A percentile compares a stretch with the other conserved stretches of the same genome.
phyloP scores from a whole-genome alignment of 2,329 filamentous ascomycete genomes.

The Daldinia sp. region DNA sequence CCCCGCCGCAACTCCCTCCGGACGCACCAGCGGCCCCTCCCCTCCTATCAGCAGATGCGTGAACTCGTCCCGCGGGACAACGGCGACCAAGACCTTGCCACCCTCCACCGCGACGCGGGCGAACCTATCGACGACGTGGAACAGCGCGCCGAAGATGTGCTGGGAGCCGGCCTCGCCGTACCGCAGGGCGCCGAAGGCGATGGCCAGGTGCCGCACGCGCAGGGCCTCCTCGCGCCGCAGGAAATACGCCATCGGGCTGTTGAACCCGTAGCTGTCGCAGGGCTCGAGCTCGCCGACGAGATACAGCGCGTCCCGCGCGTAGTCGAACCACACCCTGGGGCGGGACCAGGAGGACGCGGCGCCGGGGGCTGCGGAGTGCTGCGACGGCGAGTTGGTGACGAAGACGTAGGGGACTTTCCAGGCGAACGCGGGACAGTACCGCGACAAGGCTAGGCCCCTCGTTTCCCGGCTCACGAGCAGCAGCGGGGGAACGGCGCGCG shows the following conservation, averaged over 20 bases:
- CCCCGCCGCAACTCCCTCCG: constrained; percentile 5
- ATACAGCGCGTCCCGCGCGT: constrained; percentile 60
- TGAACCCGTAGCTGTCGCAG: constrained; percentile 60
- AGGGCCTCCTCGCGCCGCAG: constrained; percentile 57
- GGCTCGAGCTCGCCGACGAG: constrained; percentile 63
- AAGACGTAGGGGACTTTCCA: constrained; percentile 61
- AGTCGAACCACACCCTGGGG: constrained; percentile 62
- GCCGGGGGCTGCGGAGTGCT: constrained; percentile 5
- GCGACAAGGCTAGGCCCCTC: constrained; percentile 56
- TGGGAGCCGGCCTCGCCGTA: constrained; percentile 58
- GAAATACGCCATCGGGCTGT: constrained; percentile 63
- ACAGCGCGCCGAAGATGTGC: constrained; percentile 61
- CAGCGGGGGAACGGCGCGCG: constrained; percentile 56
- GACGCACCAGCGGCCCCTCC: constrained; percentile 41
- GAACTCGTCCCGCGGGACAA: constrained; percentile 55
- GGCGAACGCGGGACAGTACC: constrained; percentile 61
- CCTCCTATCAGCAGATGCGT: constrained; percentile 49
- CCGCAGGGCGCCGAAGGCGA: constrained; percentile 59
- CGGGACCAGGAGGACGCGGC: constrained; percentile 46
- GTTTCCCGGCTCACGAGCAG: constrained; percentile 60
- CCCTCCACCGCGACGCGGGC: constrained; percentile 45
- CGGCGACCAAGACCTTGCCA: constrained; percentile 56
- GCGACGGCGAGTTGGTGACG: constrained; percentile 39
- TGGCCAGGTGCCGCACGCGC: constrained; percentile 59
- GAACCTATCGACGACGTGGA: constrained; percentile 61